These are phyloP conservation scores for Tulasnella sp. DNA, from an alignment of 768 basidiomycete genomes.

Conservation along the genomic window DNA sequence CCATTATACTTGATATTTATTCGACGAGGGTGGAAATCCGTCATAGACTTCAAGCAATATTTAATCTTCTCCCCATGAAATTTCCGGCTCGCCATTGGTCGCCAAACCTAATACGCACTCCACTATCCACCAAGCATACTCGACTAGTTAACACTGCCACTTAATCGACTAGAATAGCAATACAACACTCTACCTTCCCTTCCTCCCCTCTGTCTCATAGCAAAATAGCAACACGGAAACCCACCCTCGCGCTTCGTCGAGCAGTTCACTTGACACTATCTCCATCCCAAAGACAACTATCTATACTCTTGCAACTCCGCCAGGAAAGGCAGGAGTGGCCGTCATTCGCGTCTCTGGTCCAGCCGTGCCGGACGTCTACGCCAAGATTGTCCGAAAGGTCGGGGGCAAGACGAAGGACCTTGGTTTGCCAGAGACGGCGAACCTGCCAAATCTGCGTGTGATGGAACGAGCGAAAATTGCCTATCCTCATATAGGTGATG, in stretches of 20 bases:
- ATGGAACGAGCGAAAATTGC: conserved; percentile 71
- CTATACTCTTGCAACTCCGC: conserved; percentile 85
- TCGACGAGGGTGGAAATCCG: background rate
- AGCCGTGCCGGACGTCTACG: conserved; percentile 65
- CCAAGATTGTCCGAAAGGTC: conserved; percentile 55
- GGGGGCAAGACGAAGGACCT: background rate
- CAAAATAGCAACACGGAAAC: background rate
- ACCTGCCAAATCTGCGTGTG: conserved; percentile 61
- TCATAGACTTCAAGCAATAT: background rate
- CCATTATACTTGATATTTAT: conserved; percentile 3
- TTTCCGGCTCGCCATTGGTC: conserved; percentile 14
- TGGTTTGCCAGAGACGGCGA: background rate
- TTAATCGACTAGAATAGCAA: background rate
- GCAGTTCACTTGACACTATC: conserved; percentile 26
- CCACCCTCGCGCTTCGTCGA: background rate
- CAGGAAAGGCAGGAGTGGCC: conserved; percentile 82
- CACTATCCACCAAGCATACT: background rate
- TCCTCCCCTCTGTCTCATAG: background rate
- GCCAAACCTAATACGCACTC: background rate
- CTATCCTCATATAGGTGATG: conserved; percentile 61
- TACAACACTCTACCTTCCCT: background rate
- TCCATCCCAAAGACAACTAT: conserved; percentile 58
- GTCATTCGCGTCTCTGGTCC: conserved; percentile 85
- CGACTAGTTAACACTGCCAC: background rate
- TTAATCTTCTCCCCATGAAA: background rate